Percentiles rank a stretch among this genome's conserved stretches.
Conservation (phyloP, 2,329 filamentous ascomycete species). For the Fusarium keratoplasticum region DNA sequence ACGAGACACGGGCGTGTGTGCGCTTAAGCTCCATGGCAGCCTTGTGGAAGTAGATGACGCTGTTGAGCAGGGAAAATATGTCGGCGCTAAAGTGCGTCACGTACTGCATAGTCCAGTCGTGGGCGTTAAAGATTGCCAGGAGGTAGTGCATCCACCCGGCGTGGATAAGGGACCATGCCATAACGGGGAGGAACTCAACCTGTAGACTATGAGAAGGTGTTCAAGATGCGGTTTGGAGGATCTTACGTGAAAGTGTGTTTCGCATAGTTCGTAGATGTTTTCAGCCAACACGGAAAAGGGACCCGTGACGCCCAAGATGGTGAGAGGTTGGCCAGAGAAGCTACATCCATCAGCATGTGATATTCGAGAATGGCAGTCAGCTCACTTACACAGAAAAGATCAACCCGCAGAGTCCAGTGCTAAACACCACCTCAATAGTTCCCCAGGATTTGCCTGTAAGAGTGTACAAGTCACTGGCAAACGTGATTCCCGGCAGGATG, state of each 20-base stretch:
- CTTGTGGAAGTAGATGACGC: conserved; percentile 77
- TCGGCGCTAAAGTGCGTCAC: conserved; percentile 75
- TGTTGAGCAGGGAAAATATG: conserved; percentile 75
- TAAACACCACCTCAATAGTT: conserved; percentile 75
- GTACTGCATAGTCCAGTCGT: conserved; percentile 78
- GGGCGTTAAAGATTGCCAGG: conserved; percentile 73
- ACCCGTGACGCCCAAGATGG: conserved; percentile 73
- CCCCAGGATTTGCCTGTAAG: conserved; percentile 73
- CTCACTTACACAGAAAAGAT: conserved; percentile 68
- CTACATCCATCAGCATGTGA: conserved; percentile 36
- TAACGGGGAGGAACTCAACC: conserved; percentile 73
- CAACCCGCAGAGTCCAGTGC: conserved; percentile 72
- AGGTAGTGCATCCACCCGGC: conserved; percentile 74
- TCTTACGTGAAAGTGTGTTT: conserved; percentile 64
- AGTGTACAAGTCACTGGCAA: conserved; percentile 73
- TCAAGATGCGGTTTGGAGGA: not conserved
- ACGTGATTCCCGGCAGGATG: conserved; percentile 74
- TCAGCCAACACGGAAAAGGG: conserved; percentile 76
- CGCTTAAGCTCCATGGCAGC: conserved; percentile 72
- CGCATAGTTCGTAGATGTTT: conserved; percentile 71
- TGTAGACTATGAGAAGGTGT: conserved; percentile 36
- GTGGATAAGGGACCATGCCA: conserved; percentile 76
- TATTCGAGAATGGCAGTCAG: not conserved
- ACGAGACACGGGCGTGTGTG: conserved; percentile 65
- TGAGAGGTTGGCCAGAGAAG: conserved; percentile 71